These are phyloP conservation scores for Scenedesmus sp. DNA, from an alignment of 163 green algal species.

Conservation along the genomic window DNA sequence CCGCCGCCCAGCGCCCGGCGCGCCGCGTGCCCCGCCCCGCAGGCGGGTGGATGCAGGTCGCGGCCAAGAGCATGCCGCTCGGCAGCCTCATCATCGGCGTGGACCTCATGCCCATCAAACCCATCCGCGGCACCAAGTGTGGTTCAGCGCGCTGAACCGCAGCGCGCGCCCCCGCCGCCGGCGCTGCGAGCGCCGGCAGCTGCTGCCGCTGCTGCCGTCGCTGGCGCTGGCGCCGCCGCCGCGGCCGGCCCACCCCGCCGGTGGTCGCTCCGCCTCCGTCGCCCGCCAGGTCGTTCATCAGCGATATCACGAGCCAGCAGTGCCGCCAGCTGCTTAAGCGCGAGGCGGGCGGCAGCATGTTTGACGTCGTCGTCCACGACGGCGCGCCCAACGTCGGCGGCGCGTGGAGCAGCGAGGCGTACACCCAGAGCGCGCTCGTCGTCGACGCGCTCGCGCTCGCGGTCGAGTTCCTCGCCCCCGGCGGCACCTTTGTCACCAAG, in stretches of 20 bases:
- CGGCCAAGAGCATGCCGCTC: constrained; percentile 94
- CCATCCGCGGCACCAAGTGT: constrained; percentile 83
- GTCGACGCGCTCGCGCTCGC: constrained; percentile 94
- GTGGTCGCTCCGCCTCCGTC: too few species aligned
- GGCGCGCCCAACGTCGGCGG: constrained; percentile 98
- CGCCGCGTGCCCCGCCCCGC: constrained; percentile 90
- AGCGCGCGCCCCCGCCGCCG: too few species aligned
- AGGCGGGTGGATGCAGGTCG: constrained; percentile 81
- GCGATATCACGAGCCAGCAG: constrained; percentile 95
- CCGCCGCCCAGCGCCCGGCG: neutral
- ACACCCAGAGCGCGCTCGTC: constrained; percentile 90
- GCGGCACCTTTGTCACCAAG: constrained; percentile 97
- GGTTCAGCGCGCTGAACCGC: too few species aligned
- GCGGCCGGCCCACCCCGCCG: too few species aligned
- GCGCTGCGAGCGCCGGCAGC: too few species aligned
- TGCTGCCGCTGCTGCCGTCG: neutral
- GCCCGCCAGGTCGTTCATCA: constrained; percentile 78
- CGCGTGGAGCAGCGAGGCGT: constrained; percentile 92
- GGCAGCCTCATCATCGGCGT: constrained; percentile 91
- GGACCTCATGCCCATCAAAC: constrained; percentile 94
- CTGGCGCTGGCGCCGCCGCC: neutral
- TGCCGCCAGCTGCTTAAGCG: constrained; percentile 78
- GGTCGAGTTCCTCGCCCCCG: constrained; percentile 88
- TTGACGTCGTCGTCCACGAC: constrained; percentile 97
- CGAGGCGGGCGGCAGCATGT: constrained; percentile 74